phyloP scores from a whole-genome alignment of 148 eudicot genomes.

The Chenopodium album region DNA sequence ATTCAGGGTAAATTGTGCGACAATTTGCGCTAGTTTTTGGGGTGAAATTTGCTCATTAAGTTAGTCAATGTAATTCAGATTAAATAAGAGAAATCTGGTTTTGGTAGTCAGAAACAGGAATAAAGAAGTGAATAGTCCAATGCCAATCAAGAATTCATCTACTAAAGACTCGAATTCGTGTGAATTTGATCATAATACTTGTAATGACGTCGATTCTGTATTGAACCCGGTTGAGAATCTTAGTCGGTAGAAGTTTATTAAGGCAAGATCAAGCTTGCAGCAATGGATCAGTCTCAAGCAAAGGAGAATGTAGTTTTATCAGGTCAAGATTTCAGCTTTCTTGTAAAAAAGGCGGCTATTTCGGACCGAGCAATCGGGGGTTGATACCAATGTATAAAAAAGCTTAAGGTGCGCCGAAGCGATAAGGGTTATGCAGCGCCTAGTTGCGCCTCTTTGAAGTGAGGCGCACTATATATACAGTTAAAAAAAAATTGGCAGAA shows the following conservation, averaged over 20 bases:
- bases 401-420: no score
- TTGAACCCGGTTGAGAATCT: slow-evolving; percentile 59
- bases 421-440: no score
- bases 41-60: no score
- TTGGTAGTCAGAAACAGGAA: slow-evolving; percentile 21
- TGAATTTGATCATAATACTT: background rate
- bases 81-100: no score
- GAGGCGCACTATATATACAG: no score
- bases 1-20: no score
- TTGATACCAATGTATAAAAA: no score
- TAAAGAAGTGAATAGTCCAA: slow-evolving; percentile 60
- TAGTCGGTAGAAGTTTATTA: slow-evolving; percentile 44
- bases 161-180: slow-evolving; percentile 5
- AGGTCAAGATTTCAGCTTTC: slow-evolving; percentile 17
- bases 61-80: no score
- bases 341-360: slow-evolving; percentile 1
- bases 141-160: slow-evolving; percentile 24
- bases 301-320: slow-evolving; percentile 47
- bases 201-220: slow-evolving; percentile 31
- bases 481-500: no score
- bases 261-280: slow-evolving; percentile 30
- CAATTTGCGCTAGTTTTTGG: no score
- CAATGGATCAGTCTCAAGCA: slow-evolving; percentile 26
- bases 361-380: slow-evolving; percentile 24
- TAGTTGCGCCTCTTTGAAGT: no score